Percentiles rank a stretch among this genome's conserved stretches.
Conservation (phyloP, 192 early-diverging fungal genomes). For the Geranomyces variabilis region DNA sequence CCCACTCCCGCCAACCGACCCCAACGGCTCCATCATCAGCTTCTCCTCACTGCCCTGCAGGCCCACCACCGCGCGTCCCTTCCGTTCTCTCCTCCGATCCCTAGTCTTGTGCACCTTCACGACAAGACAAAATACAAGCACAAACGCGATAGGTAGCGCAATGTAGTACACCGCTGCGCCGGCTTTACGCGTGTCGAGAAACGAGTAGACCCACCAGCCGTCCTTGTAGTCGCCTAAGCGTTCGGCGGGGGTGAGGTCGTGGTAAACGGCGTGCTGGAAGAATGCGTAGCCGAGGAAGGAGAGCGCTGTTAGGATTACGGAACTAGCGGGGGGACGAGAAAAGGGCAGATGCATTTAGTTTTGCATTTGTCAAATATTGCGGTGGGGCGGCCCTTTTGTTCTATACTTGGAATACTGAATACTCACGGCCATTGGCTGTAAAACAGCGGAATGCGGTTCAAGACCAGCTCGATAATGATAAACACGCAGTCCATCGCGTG, state of each 20-base stretch:
- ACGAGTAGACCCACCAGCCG: constrained; percentile 45
- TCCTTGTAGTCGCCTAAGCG: neutral
- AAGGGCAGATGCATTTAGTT: too few relatives aligned
- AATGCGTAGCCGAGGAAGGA: constrained; percentile 35
- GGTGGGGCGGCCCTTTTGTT: too few relatives aligned
- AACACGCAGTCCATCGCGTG: constrained; percentile 35
- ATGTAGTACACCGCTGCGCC: constrained; percentile 33
- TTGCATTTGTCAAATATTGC: too few relatives aligned
- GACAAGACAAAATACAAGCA: constrained; percentile 22
- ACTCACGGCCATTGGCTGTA: constrained; percentile 28
- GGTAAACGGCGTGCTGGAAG: constrained; percentile 30
- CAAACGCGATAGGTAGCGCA: constrained; percentile 26
- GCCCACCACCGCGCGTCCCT: constrained; percentile 1
- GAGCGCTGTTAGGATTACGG: constrained; percentile 18
- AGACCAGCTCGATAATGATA: constrained; percentile 37
- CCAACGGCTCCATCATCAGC: too few relatives aligned
- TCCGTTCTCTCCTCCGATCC: constrained; percentile 20
- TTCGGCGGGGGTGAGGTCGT: neutral
- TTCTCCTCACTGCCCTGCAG: too few relatives aligned
- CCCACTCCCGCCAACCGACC: too few relatives aligned
- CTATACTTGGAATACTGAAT: too few relatives aligned
- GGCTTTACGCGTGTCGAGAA: constrained; percentile 38
- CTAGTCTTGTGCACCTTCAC: constrained; percentile 19
- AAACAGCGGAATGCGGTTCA: constrained; percentile 35
- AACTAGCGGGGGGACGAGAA: too few relatives aligned